Conservation (phyloP, 1,284 basidiomycete species). For the Apiotrichum gamsii region DNA sequence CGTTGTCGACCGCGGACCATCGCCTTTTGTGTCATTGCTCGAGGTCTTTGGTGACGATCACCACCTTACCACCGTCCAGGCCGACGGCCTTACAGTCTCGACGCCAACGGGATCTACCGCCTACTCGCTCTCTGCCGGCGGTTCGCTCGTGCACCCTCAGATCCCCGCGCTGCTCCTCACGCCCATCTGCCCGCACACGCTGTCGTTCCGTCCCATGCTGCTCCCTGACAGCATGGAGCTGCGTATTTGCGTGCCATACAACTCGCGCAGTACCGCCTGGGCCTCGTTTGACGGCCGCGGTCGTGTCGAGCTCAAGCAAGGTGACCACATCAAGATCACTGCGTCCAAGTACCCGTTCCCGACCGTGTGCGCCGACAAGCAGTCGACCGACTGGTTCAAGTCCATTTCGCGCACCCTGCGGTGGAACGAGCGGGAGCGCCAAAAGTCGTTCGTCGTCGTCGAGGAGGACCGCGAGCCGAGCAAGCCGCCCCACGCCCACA, state of each 20-base stretch:
- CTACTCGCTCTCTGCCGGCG: slow-evolving; percentile 96
- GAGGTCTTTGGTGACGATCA: slow-evolving; percentile 99
- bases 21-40: slow-evolving; percentile 91
- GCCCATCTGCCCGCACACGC: slow-evolving; percentile 96
- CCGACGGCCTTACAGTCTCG: slow-evolving; percentile 90
- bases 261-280: slow-evolving; percentile 97
- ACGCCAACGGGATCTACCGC: slow-evolving; percentile 98
- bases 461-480: slow-evolving; percentile 58
- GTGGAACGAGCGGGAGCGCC: slow-evolving; percentile 95
- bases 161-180: slow-evolving; percentile 95
- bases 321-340: slow-evolving; percentile 98
- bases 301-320: slow-evolving; percentile 91
- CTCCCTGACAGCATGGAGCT: slow-evolving; percentile 98
- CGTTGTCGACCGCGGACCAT: slow-evolving; percentile 95
- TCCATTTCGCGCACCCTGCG: slow-evolving; percentile 91
- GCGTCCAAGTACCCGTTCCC: slow-evolving; percentile 98
- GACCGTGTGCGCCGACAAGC: slow-evolving; percentile 94
- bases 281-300: slow-evolving; percentile 97
- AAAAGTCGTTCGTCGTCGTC: slow-evolving; percentile 96
- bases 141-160: slow-evolving; percentile 94
- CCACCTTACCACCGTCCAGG: slow-evolving; percentile 98
- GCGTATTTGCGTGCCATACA: slow-evolving; percentile 95
- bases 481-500: slow-evolving; percentile 3
- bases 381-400: slow-evolving; percentile 97
- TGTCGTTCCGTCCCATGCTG: slow-evolving; percentile 98